A percentile compares a stretch with the other conserved stretches of the same genome.
These are phyloP conservation scores for Globisporangium paddicum DNA, from an alignment of 352 stramenopile genomes.

Conservation along the genomic window DNA sequence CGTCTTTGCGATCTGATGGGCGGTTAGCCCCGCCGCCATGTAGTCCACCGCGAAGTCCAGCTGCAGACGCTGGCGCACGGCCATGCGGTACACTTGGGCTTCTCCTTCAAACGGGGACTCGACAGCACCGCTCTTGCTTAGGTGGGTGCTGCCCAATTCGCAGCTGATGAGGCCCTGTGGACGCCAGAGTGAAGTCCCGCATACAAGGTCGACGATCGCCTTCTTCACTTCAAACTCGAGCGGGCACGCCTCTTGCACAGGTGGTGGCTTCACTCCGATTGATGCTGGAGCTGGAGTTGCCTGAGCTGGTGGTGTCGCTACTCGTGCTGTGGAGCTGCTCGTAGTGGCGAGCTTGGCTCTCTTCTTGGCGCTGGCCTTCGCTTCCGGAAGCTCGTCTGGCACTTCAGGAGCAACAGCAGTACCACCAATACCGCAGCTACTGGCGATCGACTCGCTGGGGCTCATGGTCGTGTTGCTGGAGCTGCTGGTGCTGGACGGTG, in stretches of 20 bases:
- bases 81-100: conserved; percentile 16
- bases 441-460: background rate
- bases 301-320: background rate
- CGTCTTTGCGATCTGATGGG: conserved; percentile 14
- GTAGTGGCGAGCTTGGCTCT: background rate
- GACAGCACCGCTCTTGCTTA: background rate
- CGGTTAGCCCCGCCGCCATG: conserved; percentile 14
- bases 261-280: background rate
- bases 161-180: conserved; percentile 2
- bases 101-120: background rate
- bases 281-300: background rate
- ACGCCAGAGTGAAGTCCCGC: conserved; percentile 3
- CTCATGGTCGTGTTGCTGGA: background rate
- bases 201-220: conserved; percentile 9
- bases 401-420: background rate
- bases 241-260: background rate
- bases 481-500: background rate
- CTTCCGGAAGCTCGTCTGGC: background rate
- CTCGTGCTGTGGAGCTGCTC: background rate
- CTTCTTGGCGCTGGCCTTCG: background rate
- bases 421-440: background rate
- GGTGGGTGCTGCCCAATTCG: background rate
- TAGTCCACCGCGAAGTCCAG: conserved; percentile 25
- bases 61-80: conserved; percentile 13
- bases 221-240: conserved; percentile 12